phyloP scores from a whole-genome alignment of 2,329 filamentous ascomycete genomes.

The Xylariaceae sp. region DNA sequence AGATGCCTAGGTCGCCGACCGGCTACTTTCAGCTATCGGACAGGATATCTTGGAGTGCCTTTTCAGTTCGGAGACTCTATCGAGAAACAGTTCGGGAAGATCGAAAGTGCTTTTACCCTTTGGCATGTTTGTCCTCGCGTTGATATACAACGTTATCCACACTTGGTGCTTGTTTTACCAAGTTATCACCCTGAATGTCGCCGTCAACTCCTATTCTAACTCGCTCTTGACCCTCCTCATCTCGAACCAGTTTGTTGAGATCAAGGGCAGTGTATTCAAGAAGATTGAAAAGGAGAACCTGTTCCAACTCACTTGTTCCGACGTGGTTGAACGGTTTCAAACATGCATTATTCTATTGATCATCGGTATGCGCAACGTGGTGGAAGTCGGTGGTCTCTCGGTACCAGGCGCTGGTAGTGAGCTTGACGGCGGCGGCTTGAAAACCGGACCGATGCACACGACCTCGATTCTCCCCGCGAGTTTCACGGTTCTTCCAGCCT shows the following conservation, averaged over 20 bases:
- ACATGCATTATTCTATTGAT: constrained; percentile 96
- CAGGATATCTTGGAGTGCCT: constrained; percentile 96
- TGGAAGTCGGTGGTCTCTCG: constrained; percentile 85
- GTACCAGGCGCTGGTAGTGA: constrained; percentile 51
- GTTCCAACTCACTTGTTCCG: constrained; percentile 93
- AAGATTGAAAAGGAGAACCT: constrained; percentile 97
- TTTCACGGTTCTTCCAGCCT: constrained; percentile 82
- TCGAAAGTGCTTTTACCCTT: constrained; percentile 86
- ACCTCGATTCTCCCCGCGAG: constrained; percentile 80
- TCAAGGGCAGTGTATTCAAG: constrained; percentile 98
- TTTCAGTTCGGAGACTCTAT: constrained; percentile 87
- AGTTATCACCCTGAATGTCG: constrained; percentile 94
- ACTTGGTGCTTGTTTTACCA: constrained; percentile 90
- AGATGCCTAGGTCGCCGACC: constrained; percentile 62
- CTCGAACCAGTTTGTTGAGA: constrained; percentile 98
- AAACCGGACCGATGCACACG: constrained; percentile 56
- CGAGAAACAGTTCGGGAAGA: constrained; percentile 78
- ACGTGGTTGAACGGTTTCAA: constrained; percentile 95
- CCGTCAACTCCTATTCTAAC: constrained; percentile 97
- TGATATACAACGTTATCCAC: constrained; percentile 84
- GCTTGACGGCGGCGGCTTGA: constrained; percentile 42
- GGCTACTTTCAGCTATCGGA: constrained; percentile 81
- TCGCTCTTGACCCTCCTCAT: constrained; percentile 85
- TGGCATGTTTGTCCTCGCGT: constrained; percentile 82
- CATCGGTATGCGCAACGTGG: constrained; percentile 91